Conservation (phyloP, 2,329 filamentous ascomycete genomes). For the Fusarium napiforme region DNA sequence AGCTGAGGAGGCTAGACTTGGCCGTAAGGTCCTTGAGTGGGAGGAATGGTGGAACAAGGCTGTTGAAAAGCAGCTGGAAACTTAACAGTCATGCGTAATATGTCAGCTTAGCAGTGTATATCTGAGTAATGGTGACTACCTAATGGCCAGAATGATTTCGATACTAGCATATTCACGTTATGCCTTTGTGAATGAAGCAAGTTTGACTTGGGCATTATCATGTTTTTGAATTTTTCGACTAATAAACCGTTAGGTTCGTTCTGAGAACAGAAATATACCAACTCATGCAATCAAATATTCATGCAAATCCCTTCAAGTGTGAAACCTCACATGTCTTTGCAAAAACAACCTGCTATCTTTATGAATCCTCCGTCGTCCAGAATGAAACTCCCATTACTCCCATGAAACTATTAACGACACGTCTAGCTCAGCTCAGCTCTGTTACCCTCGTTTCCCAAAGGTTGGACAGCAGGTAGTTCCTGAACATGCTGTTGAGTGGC, state of each 20-base stretch:
- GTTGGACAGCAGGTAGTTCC: conserved; percentile 46
- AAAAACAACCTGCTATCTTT: conserved; percentile 11
- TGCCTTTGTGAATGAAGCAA: neutral
- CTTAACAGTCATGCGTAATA: neutral
- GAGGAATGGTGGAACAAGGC: conserved; percentile 74
- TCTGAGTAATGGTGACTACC: neutral
- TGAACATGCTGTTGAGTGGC: conserved; percentile 31
- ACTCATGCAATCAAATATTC: conserved; percentile 15
- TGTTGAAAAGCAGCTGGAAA: conserved; percentile 41
- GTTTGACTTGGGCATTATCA: conserved; percentile 9
- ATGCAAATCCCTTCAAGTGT: conserved; percentile 23
- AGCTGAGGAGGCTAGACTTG: conserved; percentile 84
- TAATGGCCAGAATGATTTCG: neutral
- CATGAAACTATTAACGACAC: neutral
- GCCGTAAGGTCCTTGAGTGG: conserved; percentile 79
- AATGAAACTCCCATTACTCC: conserved; percentile 14
- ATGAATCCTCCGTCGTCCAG: neutral
- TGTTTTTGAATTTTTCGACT: conserved; percentile 13
- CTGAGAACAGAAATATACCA: conserved; percentile 36
- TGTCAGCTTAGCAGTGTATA: neutral
- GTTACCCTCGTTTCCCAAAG: conserved; percentile 48
- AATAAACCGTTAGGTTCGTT: conserved; percentile 16
- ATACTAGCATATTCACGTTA: neutral
- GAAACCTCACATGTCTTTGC: conserved; percentile 11
- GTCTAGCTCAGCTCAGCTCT: conserved; percentile 48